phyloP scores from a whole-genome alignment of 495 filamentous ascomycete genomes.

The Parmelia sp. region DNA sequence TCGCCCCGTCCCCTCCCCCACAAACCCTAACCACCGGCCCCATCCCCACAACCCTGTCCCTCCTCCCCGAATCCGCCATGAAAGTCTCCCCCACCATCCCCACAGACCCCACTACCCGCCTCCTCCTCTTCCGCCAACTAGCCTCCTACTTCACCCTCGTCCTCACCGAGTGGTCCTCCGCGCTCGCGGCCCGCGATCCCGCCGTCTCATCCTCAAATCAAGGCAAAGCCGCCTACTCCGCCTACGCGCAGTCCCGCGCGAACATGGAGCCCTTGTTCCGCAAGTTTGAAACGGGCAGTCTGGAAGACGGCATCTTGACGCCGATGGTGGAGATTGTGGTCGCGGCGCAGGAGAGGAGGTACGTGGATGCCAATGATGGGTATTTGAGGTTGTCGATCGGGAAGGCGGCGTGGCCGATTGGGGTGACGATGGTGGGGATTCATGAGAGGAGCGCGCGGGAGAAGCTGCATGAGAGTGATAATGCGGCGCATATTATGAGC shows the following conservation, averaged over 20 bases:
- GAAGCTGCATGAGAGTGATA: slow-evolving; percentile 83
- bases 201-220: slow-evolving; percentile 64
- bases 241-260: slow-evolving; percentile 73
- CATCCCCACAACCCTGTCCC: slow-evolving; percentile 64
- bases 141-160: slow-evolving; percentile 92
- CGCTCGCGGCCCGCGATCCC: slow-evolving; percentile 59
- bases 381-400: slow-evolving; percentile 91
- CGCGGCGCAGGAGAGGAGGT: slow-evolving; percentile 80
- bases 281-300: slow-evolving; percentile 71
- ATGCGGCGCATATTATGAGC: slow-evolving; percentile 91
- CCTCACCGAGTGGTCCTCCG: slow-evolving; percentile 75
- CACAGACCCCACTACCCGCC: slow-evolving; percentile 43
- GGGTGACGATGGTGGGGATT: slow-evolving; percentile 99
- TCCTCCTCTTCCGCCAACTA: slow-evolving; percentile 77
- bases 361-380: slow-evolving; percentile 94
- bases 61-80: slow-evolving; percentile 81
- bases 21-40: slow-evolving; percentile 51
- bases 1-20: slow-evolving; percentile 38
- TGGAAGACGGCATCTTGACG: slow-evolving; percentile 71
- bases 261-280: slow-evolving; percentile 89
- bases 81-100: slow-evolving; percentile 61
- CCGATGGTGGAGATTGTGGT: slow-evolving; percentile 90
- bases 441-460: slow-evolving; percentile 93
- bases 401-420: slow-evolving; percentile 98
- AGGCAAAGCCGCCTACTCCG: slow-evolving; percentile 67